Base-by-base conservation (phyloP, 345 rosid species). In the Stellera chamaejasme region DNA sequence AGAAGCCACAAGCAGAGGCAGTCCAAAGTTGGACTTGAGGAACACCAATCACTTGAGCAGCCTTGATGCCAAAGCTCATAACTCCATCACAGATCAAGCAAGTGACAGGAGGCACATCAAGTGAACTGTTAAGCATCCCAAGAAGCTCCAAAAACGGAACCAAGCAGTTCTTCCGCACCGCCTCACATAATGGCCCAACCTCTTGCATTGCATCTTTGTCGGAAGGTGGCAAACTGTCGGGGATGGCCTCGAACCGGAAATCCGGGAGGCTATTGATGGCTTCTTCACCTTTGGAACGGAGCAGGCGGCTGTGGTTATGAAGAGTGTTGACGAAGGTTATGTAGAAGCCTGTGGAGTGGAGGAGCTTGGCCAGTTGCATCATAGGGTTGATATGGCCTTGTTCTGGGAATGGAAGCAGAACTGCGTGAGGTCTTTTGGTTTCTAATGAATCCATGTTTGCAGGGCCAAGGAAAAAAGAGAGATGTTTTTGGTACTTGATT, bases 381-480 rank as follows among this genome's bases (percentile, higher is more conserved):
- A 70, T 15, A 36, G 81, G 73, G 61, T 50, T 70, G 26, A 73
- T 27, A 65, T 73, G 81, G 54, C 81, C 75, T 62, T 77, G 81
- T 6, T 66, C 44, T 39, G 81, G 81, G 43, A 32, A 67, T 9
- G 81, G 77, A 19, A 77, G 28, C 28, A 70, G 61, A 15, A 72
- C 69, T 16, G 67, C 78, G 54, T 70, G 71, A n/a, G 71, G 57
- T 19, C 39, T 62, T 5, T 10, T 14, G 32, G 36, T 16, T 59
- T 43, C 50, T 23, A 28, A 0, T 11, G 49, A 47, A 42, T 3
- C 23, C 50, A 56, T 49, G 14, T 27, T 26, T 16, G 23, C 23
- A 19, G 23, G 23, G 23, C 23, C 0, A 19, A 1, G 23, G 23
- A 19, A 19, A 19, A 19, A 19, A 19, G 23, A 19, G 23, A 19